A percentile compares a stretch with the other conserved stretches of the same genome.
Conservation (phyloP, 2,329 filamentous ascomycete species). For the Trichocomaceae sp. region DNA sequence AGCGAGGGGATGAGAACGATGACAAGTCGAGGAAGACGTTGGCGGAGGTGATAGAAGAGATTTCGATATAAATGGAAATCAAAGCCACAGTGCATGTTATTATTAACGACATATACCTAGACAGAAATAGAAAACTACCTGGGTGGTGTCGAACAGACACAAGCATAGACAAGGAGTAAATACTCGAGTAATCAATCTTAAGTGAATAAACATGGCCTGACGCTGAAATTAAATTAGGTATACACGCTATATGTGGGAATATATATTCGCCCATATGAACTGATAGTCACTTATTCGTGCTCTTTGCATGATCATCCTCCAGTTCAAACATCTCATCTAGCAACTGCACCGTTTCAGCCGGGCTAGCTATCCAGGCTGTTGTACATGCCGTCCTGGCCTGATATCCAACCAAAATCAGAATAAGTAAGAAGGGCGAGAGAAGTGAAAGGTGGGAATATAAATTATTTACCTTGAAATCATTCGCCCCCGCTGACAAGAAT, state of each 20-base stretch:
- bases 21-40: conserved; percentile 3
- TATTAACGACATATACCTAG: too few species aligned
- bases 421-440: background rate
- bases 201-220: too few species aligned
- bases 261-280: background rate
- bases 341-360: conserved; percentile 79
- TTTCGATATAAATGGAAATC: background rate
- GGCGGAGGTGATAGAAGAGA: conserved; percentile 11
- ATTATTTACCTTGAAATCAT: conserved; percentile 91
- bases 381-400: conserved; percentile 78
- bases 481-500: conserved; percentile 88
- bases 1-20: background rate
- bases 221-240: background rate
- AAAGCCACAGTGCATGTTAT: background rate
- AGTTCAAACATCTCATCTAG: conserved; percentile 71
- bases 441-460: conserved; percentile 2
- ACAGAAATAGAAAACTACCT: too few species aligned
- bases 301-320: conserved; percentile 16
- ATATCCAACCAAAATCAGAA: background rate
- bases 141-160: too few species aligned
- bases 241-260: background rate
- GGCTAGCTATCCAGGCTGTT: conserved; percentile 94
- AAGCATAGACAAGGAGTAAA: background rate
- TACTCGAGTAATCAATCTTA: too few species aligned
- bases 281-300: background rate